A percentile compares a stretch with the other conserved stretches of the same genome.
Conservation (phyloP, 805 yeast genomes). For the Tetrapisispora fleetii region DNA sequence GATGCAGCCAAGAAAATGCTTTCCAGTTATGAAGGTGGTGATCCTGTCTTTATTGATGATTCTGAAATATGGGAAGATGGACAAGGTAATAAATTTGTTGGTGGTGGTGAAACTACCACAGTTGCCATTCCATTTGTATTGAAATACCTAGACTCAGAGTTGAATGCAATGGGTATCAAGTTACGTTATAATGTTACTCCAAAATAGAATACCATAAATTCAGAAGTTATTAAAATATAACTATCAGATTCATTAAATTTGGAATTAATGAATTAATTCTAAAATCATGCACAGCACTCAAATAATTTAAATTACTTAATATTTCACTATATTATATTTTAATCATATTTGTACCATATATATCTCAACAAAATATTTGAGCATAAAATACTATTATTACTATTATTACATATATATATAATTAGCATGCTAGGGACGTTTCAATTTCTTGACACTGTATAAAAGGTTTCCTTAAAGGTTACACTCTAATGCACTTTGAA, state of each 20-base stretch:
- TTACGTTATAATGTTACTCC: constrained; percentile 83
- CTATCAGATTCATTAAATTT: not conserved
- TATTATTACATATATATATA: not conserved
- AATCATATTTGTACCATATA: constrained; percentile 3
- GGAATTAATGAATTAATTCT: not conserved
- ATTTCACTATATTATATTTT: constrained; percentile 1
- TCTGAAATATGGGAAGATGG: constrained; percentile 95
- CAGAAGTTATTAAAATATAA: not conserved
- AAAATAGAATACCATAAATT: constrained; percentile 15
- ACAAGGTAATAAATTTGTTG: constrained; percentile 79
- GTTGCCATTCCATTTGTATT: constrained; percentile 95
- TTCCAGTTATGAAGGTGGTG: constrained; percentile 26
- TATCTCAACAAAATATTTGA: not conserved
- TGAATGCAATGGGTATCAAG: constrained; percentile 96
- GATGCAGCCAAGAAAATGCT: constrained; percentile 41
- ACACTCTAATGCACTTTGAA: too few species aligned
- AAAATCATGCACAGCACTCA: constrained; percentile 4
- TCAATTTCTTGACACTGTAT: too few species aligned
- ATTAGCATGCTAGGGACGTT: not conserved
- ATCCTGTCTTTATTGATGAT: constrained; percentile 44
- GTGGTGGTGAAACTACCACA: constrained; percentile 89
- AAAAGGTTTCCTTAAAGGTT: too few species aligned
- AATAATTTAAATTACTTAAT: constrained; percentile 1
- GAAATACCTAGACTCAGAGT: constrained; percentile 88
- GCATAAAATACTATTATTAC: not conserved